Evolutionary conservation across 2,329 filamentous ascomycete species (phyloP), one percentile per base, ranked within the genome.

Genomic region (Raffaelea albimanens): DNA sequence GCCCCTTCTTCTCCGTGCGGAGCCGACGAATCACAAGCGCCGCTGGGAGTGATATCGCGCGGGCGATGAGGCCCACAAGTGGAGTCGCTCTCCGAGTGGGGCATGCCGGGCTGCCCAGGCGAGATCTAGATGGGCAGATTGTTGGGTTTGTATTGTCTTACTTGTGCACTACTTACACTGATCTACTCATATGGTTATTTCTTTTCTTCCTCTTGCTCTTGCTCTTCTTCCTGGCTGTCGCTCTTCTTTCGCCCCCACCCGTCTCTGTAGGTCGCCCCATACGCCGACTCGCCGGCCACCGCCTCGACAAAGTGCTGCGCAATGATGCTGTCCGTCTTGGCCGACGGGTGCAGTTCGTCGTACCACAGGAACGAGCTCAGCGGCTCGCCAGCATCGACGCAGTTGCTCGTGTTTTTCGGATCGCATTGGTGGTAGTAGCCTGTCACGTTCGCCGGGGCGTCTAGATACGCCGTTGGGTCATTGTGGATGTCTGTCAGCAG

Each of bases 291-390:
- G 7, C 25, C 25, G 25, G 25, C 25, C 25, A 29, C 25, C 25
- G 25, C 25, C 7, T 29, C 23, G 29, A 22, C 23, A 21, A 16
- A 22, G 13, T 34, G 19, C 31, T 31, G 8, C 11, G 48, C 50
- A 41, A 53, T 50, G 44, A 52, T 21, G 40, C 34, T 44, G 42
- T 46, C 46, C 8, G 81, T 74, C 63, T 78, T 76, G 63, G 80
- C 72, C 25, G 79, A 81, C 0, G 84, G 83, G 66, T 91, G 86
- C 58, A 90, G 61, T 58, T 81, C 76, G 63, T 91, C 85, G 56
- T 72, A 74, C 83, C 85, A 90, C 60, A 87, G 54, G 59, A 77
- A 90, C 41, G 75, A 80, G 54, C 83, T 76, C 31, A 69, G 62
- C 31, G 69, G 67, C 3, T 68, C 48, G 14, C 62, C 53, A 34